These are phyloP conservation scores for Inga laurina DNA, from an alignment of 306 rosid species.

Conservation along the genomic window DNA sequence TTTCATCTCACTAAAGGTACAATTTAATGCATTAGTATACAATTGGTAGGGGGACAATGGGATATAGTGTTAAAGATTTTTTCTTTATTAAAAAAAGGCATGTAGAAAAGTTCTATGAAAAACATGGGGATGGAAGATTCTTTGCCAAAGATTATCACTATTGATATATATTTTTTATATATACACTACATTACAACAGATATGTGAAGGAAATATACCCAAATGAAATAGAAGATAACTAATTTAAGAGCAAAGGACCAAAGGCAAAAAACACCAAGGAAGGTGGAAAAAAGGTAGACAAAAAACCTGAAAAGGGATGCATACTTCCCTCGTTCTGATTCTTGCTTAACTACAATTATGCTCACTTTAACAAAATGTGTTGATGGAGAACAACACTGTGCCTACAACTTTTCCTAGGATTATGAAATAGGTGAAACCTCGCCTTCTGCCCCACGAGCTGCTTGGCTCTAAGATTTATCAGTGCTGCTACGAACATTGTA, in stretches of 20 bases:
- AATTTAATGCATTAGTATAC: conserved; percentile 10
- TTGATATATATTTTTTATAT: conserved; percentile 44
- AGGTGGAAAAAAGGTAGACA: not conserved
- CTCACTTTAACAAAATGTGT: conserved; percentile 50
- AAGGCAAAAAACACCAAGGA: not conserved
- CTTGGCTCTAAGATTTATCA: conserved; percentile 67
- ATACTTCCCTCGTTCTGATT: conserved; percentile 40
- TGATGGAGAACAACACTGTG: conserved; percentile 42
- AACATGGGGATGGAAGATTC: conserved; percentile 25
- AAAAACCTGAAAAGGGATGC: conserved; percentile 15
- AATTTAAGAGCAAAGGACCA: conserved; percentile 28
- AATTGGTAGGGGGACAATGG: not conserved
- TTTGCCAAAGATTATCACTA: conserved; percentile 45
- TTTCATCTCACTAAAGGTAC: conserved; percentile 21
- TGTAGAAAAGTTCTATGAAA: not conserved
- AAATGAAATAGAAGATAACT: conserved; percentile 52
- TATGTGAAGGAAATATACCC: conserved; percentile 57
- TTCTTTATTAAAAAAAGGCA: not conserved
- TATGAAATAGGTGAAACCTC: conserved; percentile 57
- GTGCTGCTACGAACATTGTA: conserved; percentile 75
- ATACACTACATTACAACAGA: conserved; percentile 70
- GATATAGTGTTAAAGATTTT: not conserved
- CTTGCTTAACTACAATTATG: conserved; percentile 36
- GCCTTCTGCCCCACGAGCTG: conserved; percentile 51
- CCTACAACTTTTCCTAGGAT: conserved; percentile 46